Evolutionary conservation across 805 yeast species (phyloP).

Genomic region (Komagataella phaffii): DNA sequence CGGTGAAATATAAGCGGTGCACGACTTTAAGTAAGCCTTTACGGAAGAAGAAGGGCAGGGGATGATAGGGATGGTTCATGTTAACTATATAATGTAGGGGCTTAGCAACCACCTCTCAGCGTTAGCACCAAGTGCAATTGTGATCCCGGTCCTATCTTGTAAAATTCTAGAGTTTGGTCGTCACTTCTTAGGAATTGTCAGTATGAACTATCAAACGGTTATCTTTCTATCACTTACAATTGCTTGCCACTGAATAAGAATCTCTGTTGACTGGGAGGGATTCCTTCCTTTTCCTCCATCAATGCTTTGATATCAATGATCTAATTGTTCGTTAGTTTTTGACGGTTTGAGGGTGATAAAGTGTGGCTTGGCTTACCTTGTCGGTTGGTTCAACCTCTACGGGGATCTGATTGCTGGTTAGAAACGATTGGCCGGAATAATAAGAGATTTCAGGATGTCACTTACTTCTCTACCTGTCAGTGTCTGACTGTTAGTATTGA

Average conservation of each 20-base stretch:
- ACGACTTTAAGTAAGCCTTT: neutral
- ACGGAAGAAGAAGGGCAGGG: neutral
- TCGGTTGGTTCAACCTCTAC: conserved; percentile 63
- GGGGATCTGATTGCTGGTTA: conserved; percentile 29
- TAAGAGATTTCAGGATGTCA: neutral
- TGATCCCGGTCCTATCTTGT: conserved; percentile 75
- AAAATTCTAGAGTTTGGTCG: conserved; percentile 54
- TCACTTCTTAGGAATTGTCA: conserved; percentile 36
- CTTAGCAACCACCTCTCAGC: conserved; percentile 65
- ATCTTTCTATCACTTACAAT: conserved; percentile 34
- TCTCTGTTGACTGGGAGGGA: conserved; percentile 93
- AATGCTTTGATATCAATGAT: conserved; percentile 63
- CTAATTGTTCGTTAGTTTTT: conserved; percentile 14
- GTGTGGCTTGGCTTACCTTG: conserved; percentile 23
- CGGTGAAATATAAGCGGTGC: neutral
- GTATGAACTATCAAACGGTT: neutral
- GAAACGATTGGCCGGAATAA: neutral
- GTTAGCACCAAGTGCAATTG: conserved; percentile 86
- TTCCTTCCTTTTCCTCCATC: conserved; percentile 93
- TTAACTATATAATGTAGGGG: neutral
- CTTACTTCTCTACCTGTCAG: conserved; percentile 67
- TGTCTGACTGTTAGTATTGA: conserved; percentile 24
- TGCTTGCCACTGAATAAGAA: conserved; percentile 85
- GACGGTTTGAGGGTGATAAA: conserved; percentile 2
- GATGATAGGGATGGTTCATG: neutral